Evolutionary conservation across 345 rosid species (phyloP).

Genomic region (Citrus mangshanensis): DNA sequence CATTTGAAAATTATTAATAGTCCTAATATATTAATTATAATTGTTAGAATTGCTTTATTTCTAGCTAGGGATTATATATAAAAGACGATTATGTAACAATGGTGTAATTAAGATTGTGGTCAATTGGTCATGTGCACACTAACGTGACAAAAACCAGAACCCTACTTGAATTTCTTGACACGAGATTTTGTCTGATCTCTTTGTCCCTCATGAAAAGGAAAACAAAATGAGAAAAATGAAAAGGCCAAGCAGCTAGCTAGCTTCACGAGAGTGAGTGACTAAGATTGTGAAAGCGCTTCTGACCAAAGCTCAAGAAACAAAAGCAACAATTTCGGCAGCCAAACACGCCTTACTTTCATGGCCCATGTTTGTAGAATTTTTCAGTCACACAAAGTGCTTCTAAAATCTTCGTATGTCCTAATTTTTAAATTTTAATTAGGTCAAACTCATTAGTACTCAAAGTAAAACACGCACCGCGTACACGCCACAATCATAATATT

Average conservation of each 20-base stretch:
- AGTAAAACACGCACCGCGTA: constrained; percentile 8
- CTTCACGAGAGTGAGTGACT: neutral
- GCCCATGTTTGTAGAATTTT: neutral
- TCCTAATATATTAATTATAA: no score
- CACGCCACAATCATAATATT: neutral
- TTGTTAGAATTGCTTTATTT: no score
- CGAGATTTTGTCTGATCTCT: constrained; percentile 9
- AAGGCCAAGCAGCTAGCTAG: neutral
- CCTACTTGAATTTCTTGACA: constrained; percentile 1
- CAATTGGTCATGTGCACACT: neutral
- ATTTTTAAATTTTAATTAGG: neutral
- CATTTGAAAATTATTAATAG: no score
- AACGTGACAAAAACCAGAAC: constrained; percentile 21
- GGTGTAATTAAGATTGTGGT: constrained; percentile 27
- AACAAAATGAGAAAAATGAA: neutral
- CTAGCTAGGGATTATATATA: neutral
- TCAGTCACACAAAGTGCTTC: constrained; percentile 1
- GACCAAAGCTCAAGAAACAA: no score
- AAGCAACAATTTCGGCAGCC: neutral
- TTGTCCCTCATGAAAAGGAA: constrained; percentile 4
- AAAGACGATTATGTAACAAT: constrained; percentile 26
- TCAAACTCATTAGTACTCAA: neutral
- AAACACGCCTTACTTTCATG: neutral
- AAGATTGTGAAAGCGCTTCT: no score
- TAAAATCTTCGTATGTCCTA: neutral